Conservation (phyloP, 495 filamentous ascomycete genomes). For the Lasiosphaeria hispida region DNA sequence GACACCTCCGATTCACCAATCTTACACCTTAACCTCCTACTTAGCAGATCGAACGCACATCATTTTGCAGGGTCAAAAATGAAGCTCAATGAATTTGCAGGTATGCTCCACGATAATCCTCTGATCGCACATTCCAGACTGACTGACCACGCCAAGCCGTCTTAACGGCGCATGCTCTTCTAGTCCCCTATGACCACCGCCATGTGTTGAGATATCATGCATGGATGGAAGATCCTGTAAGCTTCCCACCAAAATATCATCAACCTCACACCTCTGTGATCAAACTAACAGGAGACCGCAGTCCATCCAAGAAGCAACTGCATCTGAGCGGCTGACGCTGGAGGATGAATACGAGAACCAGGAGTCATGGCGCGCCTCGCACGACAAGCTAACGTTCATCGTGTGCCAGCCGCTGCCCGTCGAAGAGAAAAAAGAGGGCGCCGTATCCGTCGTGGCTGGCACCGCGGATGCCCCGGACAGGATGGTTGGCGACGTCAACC, state of each 20-base stretch:
- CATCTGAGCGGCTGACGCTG: slow-evolving; percentile 75
- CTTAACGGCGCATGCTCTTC: slow-evolving; percentile 59
- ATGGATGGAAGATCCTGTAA: slow-evolving; percentile 88
- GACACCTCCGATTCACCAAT: neutral
- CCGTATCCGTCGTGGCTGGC: slow-evolving; percentile 25
- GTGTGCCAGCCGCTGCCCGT: slow-evolving; percentile 45
- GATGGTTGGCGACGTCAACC: slow-evolving; percentile 86
- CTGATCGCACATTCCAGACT: neutral
- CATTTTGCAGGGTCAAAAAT: slow-evolving; percentile 12
- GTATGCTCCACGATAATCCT: slow-evolving; percentile 26
- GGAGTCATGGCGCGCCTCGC: slow-evolving; percentile 69
- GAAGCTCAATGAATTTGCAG: slow-evolving; percentile 44
- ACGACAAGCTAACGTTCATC: slow-evolving; percentile 76
- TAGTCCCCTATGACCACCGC: slow-evolving; percentile 79
- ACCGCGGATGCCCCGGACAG: slow-evolving; percentile 49
- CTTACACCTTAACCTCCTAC: neutral
- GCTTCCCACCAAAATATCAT: neutral
- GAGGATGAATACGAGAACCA: slow-evolving; percentile 86
- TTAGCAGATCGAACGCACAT: neutral
- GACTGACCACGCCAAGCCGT: slow-evolving; percentile 51
- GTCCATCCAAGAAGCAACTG: slow-evolving; percentile 79
- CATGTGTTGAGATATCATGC: slow-evolving; percentile 80
- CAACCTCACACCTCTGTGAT: neutral
- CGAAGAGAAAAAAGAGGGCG: neutral
- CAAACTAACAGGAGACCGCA: slow-evolving; percentile 28